Evolutionary conservation across 345 rosid species (phyloP).

Genomic region (Turritis glabra): DNA sequence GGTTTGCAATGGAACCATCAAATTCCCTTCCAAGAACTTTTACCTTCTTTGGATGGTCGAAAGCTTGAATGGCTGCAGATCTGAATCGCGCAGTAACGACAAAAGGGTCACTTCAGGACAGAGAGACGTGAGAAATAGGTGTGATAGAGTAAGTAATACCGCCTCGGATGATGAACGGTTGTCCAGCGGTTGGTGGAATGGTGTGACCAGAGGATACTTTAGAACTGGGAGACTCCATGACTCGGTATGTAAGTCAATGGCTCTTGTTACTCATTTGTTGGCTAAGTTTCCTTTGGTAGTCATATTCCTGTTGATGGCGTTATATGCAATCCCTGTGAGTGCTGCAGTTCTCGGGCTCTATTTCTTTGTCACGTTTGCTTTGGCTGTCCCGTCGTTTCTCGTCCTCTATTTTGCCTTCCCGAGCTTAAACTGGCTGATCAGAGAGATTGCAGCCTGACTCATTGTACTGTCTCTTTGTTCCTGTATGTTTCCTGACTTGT

Average conservation of each 20-base stretch:
- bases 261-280: conserved; percentile 50
- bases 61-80: conserved; percentile 53
- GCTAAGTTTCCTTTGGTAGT: conserved; percentile 64
- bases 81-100: conserved; percentile 30
- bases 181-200: conserved; percentile 25
- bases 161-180: conserved; percentile 28
- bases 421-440: conserved; percentile 67
- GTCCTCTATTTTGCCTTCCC: conserved; percentile 60
- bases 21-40: conserved; percentile 65
- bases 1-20: conserved; percentile 54
- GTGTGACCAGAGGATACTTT: conserved; percentile 23
- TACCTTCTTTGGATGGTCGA: conserved; percentile 79
- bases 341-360: conserved; percentile 59
- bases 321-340: conserved; percentile 69
- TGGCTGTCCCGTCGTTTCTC: conserved; percentile 68
- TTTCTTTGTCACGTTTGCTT: conserved; percentile 57
- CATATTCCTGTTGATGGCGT: conserved; percentile 50
- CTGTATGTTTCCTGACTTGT: conserved; percentile 22
- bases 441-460: conserved; percentile 56
- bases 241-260: conserved; percentile 55
- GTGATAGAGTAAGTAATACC: conserved; percentile 29
- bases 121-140: conserved; percentile 33
- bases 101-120: conserved; percentile 20
- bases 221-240: conserved; percentile 45
- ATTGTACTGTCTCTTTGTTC: conserved; percentile 15